These are phyloP conservation scores for Tilletia setariae DNA, from an alignment of 1,284 basidiomycete genomes.

Conservation along the genomic window DNA sequence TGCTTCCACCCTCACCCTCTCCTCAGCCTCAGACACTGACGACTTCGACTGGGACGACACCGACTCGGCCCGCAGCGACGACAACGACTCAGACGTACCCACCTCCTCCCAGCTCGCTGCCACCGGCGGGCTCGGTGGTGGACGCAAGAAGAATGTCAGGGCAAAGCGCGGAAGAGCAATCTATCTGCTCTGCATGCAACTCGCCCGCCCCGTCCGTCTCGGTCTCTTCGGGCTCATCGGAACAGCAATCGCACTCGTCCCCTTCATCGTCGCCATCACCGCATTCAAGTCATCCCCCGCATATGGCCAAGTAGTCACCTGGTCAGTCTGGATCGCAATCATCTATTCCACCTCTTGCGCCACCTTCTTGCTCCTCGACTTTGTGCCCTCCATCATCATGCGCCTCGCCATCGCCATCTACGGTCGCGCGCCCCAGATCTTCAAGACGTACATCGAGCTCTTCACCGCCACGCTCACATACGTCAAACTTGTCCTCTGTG, in stretches of 20 bases:
- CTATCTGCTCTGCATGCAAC: constrained; percentile 40
- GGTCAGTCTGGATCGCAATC: constrained; percentile 51
- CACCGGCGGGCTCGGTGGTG: constrained; percentile 14
- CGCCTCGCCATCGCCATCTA: constrained; percentile 43
- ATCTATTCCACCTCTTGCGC: constrained; percentile 45
- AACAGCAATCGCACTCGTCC: constrained; percentile 39
- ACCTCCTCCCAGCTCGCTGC: constrained; percentile 14
- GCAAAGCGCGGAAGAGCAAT: constrained; percentile 39
- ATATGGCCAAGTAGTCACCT: constrained; percentile 36
- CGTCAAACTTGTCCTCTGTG: constrained; percentile 46
- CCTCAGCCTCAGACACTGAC: constrained; percentile 43
- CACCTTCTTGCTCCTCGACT: constrained; percentile 46
- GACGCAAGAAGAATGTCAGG: constrained; percentile 27
- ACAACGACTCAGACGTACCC: constrained; percentile 20
- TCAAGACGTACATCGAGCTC: constrained; percentile 42
- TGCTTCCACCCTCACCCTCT: background rate
- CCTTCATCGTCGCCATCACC: constrained; percentile 46
- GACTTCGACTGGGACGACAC: constrained; percentile 50
- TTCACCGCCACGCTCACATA: constrained; percentile 42
- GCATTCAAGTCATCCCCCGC: constrained; percentile 28
- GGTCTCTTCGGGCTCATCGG: constrained; percentile 38
- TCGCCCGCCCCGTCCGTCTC: constrained; percentile 48
- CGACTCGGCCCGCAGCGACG: constrained; percentile 32
- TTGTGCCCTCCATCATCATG: constrained; percentile 34
- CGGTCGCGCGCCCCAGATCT: constrained; percentile 42